Conservation (phyloP, 2,329 filamentous ascomycete species). For the Fusarium devonianum region DNA sequence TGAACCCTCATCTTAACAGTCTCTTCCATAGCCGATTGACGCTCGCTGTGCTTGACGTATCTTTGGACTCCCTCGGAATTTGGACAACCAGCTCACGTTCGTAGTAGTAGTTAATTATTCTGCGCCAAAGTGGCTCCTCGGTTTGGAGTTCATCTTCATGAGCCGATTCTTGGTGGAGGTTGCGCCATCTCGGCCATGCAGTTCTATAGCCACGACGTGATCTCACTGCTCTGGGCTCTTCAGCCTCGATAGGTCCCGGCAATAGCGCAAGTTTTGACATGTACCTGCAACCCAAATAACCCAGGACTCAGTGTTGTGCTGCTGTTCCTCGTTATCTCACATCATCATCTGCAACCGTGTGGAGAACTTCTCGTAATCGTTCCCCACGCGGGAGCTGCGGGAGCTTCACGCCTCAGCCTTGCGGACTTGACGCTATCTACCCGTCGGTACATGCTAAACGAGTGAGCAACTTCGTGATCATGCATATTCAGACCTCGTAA, state of each 20-base stretch:
- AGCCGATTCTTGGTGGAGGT: background rate
- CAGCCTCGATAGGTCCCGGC: no score
- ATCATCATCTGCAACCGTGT: background rate
- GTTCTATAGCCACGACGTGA: no score
- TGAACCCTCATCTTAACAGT: constrained; percentile 9
- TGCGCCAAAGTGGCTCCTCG: background rate
- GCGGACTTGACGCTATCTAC: background rate
- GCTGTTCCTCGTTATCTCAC: no score
- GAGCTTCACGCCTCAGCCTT: constrained; percentile 11
- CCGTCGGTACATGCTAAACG: background rate
- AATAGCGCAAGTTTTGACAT: no score
- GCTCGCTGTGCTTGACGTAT: no score
- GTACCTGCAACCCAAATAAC: no score
- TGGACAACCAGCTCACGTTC: background rate
- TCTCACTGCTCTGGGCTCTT: no score
- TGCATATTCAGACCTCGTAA: background rate
- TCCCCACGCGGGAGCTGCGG: constrained; percentile 2
- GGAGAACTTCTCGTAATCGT: background rate
- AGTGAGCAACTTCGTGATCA: background rate
- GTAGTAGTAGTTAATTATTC: no score
- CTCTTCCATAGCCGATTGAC: constrained; percentile 2
- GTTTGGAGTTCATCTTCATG: background rate
- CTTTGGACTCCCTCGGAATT: no score
- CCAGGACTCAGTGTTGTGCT: no score
- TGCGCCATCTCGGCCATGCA: no score